These are phyloP conservation scores for Aspergillus coremiiformis DNA, from an alignment of 495 filamentous ascomycete genomes.

Conservation along the genomic window DNA sequence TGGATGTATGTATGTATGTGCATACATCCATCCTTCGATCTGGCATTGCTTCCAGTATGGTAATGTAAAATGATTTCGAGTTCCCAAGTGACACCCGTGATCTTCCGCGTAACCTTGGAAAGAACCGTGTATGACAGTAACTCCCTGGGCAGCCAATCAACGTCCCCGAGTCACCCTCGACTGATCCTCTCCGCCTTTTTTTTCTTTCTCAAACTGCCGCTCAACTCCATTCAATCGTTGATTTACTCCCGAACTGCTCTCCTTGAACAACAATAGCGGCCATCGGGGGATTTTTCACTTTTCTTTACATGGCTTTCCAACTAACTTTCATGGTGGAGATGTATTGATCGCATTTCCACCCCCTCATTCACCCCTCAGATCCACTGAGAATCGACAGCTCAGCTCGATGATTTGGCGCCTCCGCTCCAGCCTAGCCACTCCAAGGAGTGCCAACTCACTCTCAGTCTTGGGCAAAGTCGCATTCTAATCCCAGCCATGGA, in stretches of 20 bases:
- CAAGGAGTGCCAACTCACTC: slow-evolving; percentile 14
- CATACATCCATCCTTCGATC: no score
- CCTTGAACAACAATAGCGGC: neutral
- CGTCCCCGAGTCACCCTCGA: neutral
- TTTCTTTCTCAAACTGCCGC: neutral
- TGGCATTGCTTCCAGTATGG: no score
- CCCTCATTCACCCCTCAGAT: slow-evolving; percentile 1
- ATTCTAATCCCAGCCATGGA: slow-evolving; percentile 25
- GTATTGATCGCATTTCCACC: neutral
- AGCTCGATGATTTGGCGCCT: slow-evolving; percentile 8
- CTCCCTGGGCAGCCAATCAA: neutral
- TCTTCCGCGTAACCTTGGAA: neutral
- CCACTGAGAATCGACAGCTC: neutral
- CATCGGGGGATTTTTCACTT: neutral
- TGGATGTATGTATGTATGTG: no score
- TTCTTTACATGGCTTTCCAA: neutral
- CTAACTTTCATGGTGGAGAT: neutral
- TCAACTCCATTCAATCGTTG: neutral
- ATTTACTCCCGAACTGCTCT: neutral
- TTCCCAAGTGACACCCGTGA: neutral
- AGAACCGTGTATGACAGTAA: neutral
- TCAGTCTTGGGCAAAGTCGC: slow-evolving; percentile 1
- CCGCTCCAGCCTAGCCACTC: slow-evolving; percentile 9
- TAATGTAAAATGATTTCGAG: neutral
- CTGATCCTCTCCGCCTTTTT: neutral